phyloP scores from a whole-genome alignment of 176 grass and related monocot genomes.

The Ensete glaucum region DNA sequence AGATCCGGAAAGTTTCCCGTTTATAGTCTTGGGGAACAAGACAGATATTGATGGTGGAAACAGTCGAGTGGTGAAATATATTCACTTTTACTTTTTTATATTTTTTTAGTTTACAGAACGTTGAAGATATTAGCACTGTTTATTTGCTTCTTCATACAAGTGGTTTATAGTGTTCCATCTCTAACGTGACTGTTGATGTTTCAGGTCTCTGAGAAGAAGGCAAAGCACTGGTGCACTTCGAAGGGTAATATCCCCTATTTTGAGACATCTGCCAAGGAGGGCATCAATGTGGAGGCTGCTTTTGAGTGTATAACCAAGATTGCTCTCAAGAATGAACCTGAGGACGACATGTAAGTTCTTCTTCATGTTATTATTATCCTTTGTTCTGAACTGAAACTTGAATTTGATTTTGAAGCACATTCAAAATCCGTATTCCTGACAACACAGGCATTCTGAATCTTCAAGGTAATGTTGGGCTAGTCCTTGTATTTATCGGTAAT shows the following conservation, averaged over 20 bases:
- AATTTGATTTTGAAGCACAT: not conserved
- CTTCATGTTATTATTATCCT: not conserved
- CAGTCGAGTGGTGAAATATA: slow-evolving; percentile 48
- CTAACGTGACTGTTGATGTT: slow-evolving; percentile 4
- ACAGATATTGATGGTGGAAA: slow-evolving; percentile 69
- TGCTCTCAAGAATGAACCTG: slow-evolving; percentile 88
- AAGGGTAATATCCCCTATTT: slow-evolving; percentile 96
- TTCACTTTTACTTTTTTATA: not conserved
- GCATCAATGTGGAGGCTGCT: slow-evolving; percentile 83
- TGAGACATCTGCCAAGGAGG: slow-evolving; percentile 95
- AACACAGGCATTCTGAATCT: too few relatives aligned
- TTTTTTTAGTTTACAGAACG: not conserved
- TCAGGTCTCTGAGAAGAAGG: slow-evolving; percentile 96
- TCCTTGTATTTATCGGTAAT: too few relatives aligned
- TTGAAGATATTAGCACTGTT: not conserved
- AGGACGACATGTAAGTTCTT: slow-evolving; percentile 79
- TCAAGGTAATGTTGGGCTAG: too few relatives aligned
- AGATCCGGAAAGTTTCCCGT: slow-evolving; percentile 82
- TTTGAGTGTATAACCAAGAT: slow-evolving; percentile 86
- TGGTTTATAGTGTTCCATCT: slow-evolving; percentile 12
- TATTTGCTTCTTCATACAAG: not conserved
- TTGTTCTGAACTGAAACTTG: not conserved
- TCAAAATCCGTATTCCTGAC: too few relatives aligned
- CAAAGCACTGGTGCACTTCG: slow-evolving; percentile 80
- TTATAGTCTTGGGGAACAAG: slow-evolving; percentile 81